These are phyloP conservation scores for Tetratostichococcus sp. DNA, from an alignment of 139 green algal species.

Conservation along the genomic window DNA sequence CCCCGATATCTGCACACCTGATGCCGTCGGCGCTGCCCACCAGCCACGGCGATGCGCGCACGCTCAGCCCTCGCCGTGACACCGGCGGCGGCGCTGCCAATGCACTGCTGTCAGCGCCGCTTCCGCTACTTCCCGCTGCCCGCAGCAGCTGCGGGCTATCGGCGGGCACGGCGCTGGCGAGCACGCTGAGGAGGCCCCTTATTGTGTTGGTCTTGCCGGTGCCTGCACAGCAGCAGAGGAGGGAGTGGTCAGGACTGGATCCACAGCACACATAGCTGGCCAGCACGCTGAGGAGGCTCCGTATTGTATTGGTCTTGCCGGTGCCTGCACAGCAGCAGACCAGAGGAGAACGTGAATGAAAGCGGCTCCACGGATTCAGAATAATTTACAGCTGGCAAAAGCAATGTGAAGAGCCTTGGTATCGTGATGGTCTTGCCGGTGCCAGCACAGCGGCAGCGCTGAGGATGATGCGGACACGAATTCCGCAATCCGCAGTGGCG, in stretches of 20 bases:
- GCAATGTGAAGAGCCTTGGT: constrained; percentile 75
- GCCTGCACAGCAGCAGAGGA: constrained; percentile 25
- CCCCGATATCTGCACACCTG: background rate
- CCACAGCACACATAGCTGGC: constrained; percentile 58
- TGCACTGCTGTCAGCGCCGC: background rate
- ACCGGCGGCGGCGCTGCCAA: background rate
- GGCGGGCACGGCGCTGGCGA: constrained; percentile 75
- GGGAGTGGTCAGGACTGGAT: too few relatives aligned
- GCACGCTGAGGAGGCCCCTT: constrained; percentile 76
- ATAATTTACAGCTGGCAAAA: constrained; percentile 69
- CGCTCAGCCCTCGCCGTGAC: constrained; percentile 1
- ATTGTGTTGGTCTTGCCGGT: constrained; percentile 93
- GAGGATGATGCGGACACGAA: too few relatives aligned
- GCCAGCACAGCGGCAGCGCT: constrained; percentile 24
- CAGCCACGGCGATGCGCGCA: constrained; percentile 36
- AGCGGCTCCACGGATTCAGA: too few relatives aligned
- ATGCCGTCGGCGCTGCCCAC: constrained; percentile 26
- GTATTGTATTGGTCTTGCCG: constrained; percentile 89
- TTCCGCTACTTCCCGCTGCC: background rate
- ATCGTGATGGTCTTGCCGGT: constrained; percentile 93
- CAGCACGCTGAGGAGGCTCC: constrained; percentile 81
- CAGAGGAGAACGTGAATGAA: too few relatives aligned
- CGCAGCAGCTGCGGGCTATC: constrained; percentile 17
- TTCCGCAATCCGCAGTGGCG: too few relatives aligned
- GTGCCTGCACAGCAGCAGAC: constrained; percentile 59